A percentile compares a stretch with the other conserved stretches of the same genome.
phyloP scores from a whole-genome alignment of 768 basidiomycete genomes.

The Kondoa malvinella region DNA sequence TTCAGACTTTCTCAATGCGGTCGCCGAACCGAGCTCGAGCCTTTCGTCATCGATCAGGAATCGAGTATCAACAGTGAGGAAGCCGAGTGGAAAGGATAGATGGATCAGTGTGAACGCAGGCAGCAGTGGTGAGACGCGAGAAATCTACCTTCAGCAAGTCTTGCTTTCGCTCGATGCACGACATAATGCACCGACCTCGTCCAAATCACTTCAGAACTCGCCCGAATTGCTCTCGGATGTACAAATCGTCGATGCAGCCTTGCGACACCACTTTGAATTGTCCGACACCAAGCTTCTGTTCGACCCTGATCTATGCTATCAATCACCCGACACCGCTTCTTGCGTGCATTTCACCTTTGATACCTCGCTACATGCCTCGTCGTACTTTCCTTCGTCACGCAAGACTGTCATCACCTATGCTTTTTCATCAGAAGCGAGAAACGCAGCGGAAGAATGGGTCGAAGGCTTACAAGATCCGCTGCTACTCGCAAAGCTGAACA shows the following conservation, averaged over 20 bases:
- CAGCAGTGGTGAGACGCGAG: conserved; percentile 24
- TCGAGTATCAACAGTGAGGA: neutral
- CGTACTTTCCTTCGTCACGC: conserved; percentile 22
- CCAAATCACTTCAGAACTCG: neutral
- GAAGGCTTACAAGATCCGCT: neutral
- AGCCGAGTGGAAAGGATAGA: neutral
- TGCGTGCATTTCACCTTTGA: conserved; percentile 37
- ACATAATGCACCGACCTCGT: neutral
- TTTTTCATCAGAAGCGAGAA: neutral
- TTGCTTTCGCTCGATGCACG: conserved; percentile 41
- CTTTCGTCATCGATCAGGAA: neutral
- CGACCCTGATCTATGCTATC: conserved; percentile 23
- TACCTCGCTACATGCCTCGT: too few relatives aligned
- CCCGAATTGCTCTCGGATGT: neutral
- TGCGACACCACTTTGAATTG: neutral
- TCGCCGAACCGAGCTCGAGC: neutral
- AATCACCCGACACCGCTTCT: conserved; percentile 34
- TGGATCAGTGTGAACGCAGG: conserved; percentile 1
- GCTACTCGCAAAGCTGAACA: neutral
- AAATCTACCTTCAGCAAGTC: conserved; percentile 57
- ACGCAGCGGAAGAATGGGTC: conserved; percentile 2
- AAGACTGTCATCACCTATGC: neutral
- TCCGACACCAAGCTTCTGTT: conserved; percentile 9
- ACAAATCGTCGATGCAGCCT: neutral
- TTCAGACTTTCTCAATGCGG: conserved; percentile 26